Evolutionary conservation across 2,329 filamentous ascomycete species (phyloP).

Genomic region (Incumbomyces delicatus): DNA sequence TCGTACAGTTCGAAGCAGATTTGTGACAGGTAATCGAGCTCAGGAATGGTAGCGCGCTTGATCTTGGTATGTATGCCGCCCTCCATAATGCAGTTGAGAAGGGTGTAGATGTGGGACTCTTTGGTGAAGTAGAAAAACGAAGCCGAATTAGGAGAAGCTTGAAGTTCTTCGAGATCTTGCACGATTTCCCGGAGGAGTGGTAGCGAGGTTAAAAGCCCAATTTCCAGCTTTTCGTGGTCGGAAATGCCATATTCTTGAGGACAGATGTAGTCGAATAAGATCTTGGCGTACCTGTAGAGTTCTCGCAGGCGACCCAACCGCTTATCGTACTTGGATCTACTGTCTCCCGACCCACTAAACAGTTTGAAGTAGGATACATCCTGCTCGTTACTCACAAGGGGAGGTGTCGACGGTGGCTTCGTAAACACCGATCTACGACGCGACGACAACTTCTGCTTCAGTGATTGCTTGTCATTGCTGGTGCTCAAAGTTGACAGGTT

Average conservation of each 20-base stretch:
- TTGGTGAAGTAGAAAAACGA: constrained; percentile 99
- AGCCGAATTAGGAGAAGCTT: constrained; percentile 86
- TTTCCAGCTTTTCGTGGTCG: constrained; percentile 94
- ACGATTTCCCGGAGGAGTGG: constrained; percentile 95
- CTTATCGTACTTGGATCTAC: constrained; percentile 70
- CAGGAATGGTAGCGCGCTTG: constrained; percentile 84
- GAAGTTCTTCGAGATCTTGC: constrained; percentile 90
- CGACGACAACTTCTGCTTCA: constrained; percentile 37
- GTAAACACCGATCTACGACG: constrained; percentile 42
- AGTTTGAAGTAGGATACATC: constrained; percentile 73
- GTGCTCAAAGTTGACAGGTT: background rate
- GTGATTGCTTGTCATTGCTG: constrained; percentile 24
- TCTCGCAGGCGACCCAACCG: constrained; percentile 83
- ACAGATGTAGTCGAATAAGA: constrained; percentile 96
- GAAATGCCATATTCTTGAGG: constrained; percentile 97
- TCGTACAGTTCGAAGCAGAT: constrained; percentile 98
- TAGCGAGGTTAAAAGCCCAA: constrained; percentile 84
- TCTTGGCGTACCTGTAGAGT: constrained; percentile 85
- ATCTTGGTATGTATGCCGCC: constrained; percentile 97
- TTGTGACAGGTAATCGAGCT: constrained; percentile 93
- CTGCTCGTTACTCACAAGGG: constrained; percentile 51
- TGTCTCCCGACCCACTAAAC: constrained; percentile 64
- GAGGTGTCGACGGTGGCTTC: constrained; percentile 31
- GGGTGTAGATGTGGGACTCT: constrained; percentile 95
- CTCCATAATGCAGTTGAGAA: constrained; percentile 95